Evolutionary conservation across 2,329 filamentous ascomycete species (phyloP), one percentile per base, ranked within the genome.

Genomic region (Byssochlamys sp.): DNA sequence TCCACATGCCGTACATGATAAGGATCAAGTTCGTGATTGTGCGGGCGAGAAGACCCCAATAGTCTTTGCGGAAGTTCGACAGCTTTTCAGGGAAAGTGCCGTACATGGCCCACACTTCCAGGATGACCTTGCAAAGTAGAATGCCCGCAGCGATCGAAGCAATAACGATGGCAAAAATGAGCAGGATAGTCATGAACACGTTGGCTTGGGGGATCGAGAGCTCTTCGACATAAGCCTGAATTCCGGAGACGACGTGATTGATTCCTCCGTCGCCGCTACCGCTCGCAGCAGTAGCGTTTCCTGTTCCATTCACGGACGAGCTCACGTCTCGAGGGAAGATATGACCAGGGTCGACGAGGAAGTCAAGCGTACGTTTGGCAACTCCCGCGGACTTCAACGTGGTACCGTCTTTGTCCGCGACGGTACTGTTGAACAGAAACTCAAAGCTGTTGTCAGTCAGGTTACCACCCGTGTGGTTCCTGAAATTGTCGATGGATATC

Each of bases 111-210:
- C 92, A 96, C 45, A 84, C 79, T 75, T 97, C 94, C 54, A 99
- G 83, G 55, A 96, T 84, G 58, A 95, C 85, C 78, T 97, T 99
- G 75, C 95, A 82, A 4, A 97, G 81, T 28, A 97, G 80, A 63
- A 97, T 91, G 27, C 89, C 85, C 26, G 96, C 88, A 50, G 89
- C 87, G 62, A 96, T 92, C 33, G 83, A 83, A 3, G 85, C 91
- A 62, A 97, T 84, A 55, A 95, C 80, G 62, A 96, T 94, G 61
- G 90, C 89, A 60, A 96, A 92, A 59, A 96, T 79, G 55, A 97
- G 79, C 1, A 97, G 81, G 3, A 96, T 86, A 0, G 90, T 96
- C 91, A 99, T 95, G 77, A 97, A 97, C 1, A 90, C 91, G 76
- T 96, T 95, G 53, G 89, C 85, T 64, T 88, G 84, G 19, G 94